Evolutionary conservation across 768 basidiomycete genomes (phyloP).

Genomic region (Postia placenta): DNA sequence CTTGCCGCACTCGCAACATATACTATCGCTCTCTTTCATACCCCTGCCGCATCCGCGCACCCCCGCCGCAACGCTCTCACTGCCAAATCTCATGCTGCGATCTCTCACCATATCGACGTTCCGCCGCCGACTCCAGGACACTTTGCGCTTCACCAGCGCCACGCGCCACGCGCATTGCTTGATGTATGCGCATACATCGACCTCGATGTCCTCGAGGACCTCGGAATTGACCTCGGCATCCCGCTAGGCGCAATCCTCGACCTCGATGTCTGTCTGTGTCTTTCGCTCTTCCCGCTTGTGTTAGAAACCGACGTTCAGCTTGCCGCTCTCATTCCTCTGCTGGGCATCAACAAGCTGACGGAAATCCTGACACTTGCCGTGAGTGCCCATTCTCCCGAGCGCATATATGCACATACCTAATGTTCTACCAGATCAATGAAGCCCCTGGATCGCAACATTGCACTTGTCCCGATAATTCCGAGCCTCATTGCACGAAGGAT

Average conservation of each 20-base stretch:
- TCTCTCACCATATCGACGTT: not conserved
- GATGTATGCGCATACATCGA: constrained; percentile 4
- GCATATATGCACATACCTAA: not conserved
- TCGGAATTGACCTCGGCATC: not conserved
- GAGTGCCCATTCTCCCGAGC: no score
- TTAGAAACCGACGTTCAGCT: not conserved
- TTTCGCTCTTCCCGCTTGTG: not conserved
- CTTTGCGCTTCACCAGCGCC: constrained; percentile 1
- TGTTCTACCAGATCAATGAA: not conserved
- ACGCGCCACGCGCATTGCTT: not conserved
- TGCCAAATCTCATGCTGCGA: not conserved
- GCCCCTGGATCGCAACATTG: constrained; percentile 1
- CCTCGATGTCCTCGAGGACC: not conserved
- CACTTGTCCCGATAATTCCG: not conserved
- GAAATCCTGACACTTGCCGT: not conserved
- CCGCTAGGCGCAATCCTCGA: not conserved
- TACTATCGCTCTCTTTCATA: not conserved
- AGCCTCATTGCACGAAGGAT: not conserved
- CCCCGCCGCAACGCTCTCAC: not conserved
- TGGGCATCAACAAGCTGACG: constrained; percentile 1
- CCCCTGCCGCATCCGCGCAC: not conserved
- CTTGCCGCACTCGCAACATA: not conserved
- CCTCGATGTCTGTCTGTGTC: constrained; percentile 3
- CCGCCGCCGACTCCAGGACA: not conserved
- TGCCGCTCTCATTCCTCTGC: not conserved